Evolutionary conservation across 371 early-diverging fungal genomes (phyloP).

Genomic region (Mucor racemosus): DNA sequence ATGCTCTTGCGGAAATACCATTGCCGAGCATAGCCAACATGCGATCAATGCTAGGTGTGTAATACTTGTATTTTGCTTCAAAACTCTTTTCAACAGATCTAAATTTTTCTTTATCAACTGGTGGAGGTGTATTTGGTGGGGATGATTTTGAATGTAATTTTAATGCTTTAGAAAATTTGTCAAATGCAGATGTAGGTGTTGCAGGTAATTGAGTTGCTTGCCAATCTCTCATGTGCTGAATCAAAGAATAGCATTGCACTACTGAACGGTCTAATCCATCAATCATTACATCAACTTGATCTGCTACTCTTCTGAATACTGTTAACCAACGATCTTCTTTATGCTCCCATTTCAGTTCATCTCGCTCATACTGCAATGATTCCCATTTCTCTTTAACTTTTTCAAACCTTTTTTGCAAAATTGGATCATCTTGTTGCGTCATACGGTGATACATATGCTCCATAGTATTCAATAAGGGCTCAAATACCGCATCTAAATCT

Average conservation of each 20-base stretch:
- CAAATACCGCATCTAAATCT: slow-evolving; percentile 58
- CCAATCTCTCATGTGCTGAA: slow-evolving; percentile 55
- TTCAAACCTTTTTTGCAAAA: slow-evolving; percentile 39
- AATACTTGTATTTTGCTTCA: slow-evolving; percentile 68
- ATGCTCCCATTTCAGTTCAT: slow-evolving; percentile 61
- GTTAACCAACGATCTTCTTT: slow-evolving; percentile 68
- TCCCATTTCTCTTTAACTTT: slow-evolving; percentile 56
- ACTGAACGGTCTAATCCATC: slow-evolving; percentile 63
- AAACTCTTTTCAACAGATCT: slow-evolving; percentile 60
- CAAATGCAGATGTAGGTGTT: slow-evolving; percentile 11
- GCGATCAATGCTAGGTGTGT: slow-evolving; percentile 62
- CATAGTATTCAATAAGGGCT: slow-evolving; percentile 53
- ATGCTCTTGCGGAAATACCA: slow-evolving; percentile 59
- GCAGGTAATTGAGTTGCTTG: slow-evolving; percentile 1
- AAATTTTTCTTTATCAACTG: slow-evolving; percentile 57
- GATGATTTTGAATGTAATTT: neutral
- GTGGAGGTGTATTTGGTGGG: slow-evolving; percentile 21
- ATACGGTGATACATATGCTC: slow-evolving; percentile 55
- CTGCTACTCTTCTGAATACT: slow-evolving; percentile 64
- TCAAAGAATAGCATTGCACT: slow-evolving; percentile 54
- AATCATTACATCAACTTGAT: slow-evolving; percentile 66
- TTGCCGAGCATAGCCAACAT: slow-evolving; percentile 64
- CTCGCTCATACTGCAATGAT: slow-evolving; percentile 42
- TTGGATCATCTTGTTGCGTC: slow-evolving; percentile 31
- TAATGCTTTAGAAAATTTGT: slow-evolving; percentile 29